These are phyloP conservation scores for Colletotrichum costaricense DNA, from an alignment of 2,329 filamentous ascomycete genomes.

Conservation along the genomic window DNA sequence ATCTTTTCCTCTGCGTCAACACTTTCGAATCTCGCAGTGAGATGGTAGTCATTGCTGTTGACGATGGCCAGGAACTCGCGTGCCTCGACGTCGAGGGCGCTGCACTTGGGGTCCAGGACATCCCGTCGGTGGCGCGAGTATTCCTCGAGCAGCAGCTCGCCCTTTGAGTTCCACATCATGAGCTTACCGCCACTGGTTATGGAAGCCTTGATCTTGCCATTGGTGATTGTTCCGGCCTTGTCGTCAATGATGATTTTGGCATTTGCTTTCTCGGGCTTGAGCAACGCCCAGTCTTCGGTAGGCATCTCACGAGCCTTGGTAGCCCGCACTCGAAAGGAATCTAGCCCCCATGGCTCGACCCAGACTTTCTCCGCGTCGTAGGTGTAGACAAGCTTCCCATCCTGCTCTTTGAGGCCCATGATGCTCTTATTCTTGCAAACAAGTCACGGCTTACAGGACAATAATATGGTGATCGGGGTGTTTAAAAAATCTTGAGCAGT, in stretches of 20 bases:
- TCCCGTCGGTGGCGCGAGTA: conserved; percentile 43
- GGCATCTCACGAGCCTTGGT: conserved; percentile 52
- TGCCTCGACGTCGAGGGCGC: conserved; percentile 63
- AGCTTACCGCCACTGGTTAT: conserved; percentile 45
- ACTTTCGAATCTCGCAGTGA: conserved; percentile 68
- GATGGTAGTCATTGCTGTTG: conserved; percentile 59
- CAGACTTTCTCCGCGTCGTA: conserved; percentile 59
- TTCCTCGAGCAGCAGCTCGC: conserved; percentile 45
- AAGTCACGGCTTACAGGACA: too few species aligned
- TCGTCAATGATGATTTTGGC: conserved; percentile 38
- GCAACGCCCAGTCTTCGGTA: conserved; percentile 51
- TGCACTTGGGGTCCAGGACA: conserved; percentile 64
- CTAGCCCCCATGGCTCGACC: conserved; percentile 60
- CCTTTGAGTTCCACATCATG: conserved; percentile 41
- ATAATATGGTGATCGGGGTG: background rate
- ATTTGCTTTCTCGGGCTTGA: conserved; percentile 25
- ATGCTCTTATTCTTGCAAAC: background rate
- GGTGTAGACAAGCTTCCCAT: conserved; percentile 35
- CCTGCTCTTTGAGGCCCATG: conserved; percentile 20
- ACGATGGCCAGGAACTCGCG: conserved; percentile 65
- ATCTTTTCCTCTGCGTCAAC: conserved; percentile 65
- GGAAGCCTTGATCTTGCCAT: conserved; percentile 45
- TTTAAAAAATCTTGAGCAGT: background rate
- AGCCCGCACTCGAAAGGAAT: conserved; percentile 59
- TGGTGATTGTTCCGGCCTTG: conserved; percentile 39